Evolutionary conservation across 805 yeast species (phyloP).

Genomic region (Danielozyma ontarioensis): DNA sequence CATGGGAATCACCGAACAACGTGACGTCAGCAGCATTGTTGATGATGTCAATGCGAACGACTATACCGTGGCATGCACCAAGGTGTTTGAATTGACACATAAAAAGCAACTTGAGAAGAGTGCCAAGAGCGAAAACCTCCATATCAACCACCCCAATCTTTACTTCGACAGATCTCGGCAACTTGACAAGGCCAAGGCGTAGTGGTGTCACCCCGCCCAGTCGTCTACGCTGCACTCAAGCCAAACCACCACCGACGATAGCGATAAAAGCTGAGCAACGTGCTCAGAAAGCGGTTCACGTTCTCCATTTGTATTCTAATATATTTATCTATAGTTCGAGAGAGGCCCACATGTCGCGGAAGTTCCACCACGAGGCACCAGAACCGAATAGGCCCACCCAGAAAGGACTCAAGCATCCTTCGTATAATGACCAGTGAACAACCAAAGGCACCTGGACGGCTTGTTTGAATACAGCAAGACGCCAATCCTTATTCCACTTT

Average conservation of each 20-base stretch:
- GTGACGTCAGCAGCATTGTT: conserved; percentile 52
- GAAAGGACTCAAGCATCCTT: conserved; percentile 41
- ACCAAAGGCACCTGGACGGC: conserved; percentile 38
- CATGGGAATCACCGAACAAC: conserved; percentile 62
- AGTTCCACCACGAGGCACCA: conserved; percentile 41
- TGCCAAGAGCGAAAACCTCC: conserved; percentile 43
- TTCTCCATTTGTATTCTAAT: too few relatives aligned
- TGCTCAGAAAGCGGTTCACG: too few relatives aligned
- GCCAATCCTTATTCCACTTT: conserved; percentile 33
- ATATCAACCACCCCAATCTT: conserved; percentile 80
- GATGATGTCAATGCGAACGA: conserved; percentile 67
- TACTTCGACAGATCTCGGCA: conserved; percentile 77
- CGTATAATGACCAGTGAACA: conserved; percentile 39
- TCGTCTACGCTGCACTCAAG: too few relatives aligned
- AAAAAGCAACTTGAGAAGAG: conserved; percentile 38
- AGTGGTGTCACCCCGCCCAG: too few relatives aligned
- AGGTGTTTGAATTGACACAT: conserved; percentile 76
- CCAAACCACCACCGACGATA: too few relatives aligned
- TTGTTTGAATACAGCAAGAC: conserved; percentile 30
- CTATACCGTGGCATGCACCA: conserved; percentile 83
- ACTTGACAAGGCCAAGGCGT: conserved; percentile 32
- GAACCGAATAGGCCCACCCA: conserved; percentile 45
- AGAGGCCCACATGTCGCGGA: conserved; percentile 31
- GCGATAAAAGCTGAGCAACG: too few relatives aligned
- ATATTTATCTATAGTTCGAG: too few relatives aligned